phyloP scores from a whole-genome alignment of 2,329 filamentous ascomycete species.

The Bipolaris cookei region DNA sequence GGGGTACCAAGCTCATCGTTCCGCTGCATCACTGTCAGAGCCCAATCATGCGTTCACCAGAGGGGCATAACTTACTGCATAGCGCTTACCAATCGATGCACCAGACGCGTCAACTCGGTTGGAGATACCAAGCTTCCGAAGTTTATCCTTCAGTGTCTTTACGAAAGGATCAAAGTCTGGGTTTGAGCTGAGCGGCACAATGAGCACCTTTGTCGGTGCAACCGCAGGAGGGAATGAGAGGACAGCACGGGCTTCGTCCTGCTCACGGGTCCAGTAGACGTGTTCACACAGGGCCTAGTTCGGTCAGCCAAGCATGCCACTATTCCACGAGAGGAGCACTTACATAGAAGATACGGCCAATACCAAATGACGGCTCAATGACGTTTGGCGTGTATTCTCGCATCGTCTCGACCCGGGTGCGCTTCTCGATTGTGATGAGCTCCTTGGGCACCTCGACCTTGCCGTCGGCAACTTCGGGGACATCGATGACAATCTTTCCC shows the following conservation, averaged over 20 bases:
- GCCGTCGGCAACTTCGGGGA: constrained; percentile 69
- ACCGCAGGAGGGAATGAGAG: constrained; percentile 77
- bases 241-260: constrained; percentile 81
- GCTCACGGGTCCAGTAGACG: constrained; percentile 88
- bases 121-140: constrained; percentile 78
- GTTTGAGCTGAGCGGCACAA: constrained; percentile 86
- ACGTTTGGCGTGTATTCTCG: constrained; percentile 95
- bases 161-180: constrained; percentile 80
- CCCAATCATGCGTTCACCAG: neutral
- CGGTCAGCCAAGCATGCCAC: constrained; percentile 44
- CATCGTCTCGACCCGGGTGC: constrained; percentile 79
- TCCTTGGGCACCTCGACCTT: constrained; percentile 82
- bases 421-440: constrained; percentile 81
- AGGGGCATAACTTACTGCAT: constrained; percentile 49
- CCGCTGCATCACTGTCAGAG: constrained; percentile 55
- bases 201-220: constrained; percentile 93
- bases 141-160: constrained; percentile 72
- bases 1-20: constrained; percentile 97
- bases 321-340: constrained; percentile 9
- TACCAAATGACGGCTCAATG: constrained; percentile 97
- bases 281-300: constrained; percentile 89
- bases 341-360: constrained; percentile 88
- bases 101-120: constrained; percentile 89
- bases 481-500: constrained; percentile 78
- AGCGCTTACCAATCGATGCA: constrained; percentile 92